phyloP scores from a whole-genome alignment of 345 rosid genomes.

The Moricandia arvensis region DNA sequence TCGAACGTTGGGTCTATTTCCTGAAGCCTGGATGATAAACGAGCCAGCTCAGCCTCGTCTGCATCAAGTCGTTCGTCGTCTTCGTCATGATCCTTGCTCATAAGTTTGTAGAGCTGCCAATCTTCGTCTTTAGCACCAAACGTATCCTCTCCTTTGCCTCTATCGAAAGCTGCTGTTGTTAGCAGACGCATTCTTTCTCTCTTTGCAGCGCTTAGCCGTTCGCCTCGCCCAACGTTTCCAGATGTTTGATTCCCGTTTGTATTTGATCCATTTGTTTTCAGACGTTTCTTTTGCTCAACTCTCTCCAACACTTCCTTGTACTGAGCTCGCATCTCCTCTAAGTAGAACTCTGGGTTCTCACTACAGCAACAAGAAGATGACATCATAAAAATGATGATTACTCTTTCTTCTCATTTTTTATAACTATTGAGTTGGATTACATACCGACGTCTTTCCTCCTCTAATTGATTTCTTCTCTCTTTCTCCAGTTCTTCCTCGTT shows the following conservation, averaged over 20 bases:
- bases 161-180: constrained; percentile 92
- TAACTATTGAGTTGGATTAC: constrained; percentile 27
- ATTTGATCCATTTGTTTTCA: constrained; percentile 70
- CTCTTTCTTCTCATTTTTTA: neutral
- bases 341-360: constrained; percentile 82
- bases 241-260: constrained; percentile 67
- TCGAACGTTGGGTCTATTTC: constrained; percentile 81
- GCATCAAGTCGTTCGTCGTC: constrained; percentile 71
- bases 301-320: constrained; percentile 78
- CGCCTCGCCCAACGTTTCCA: constrained; percentile 90
- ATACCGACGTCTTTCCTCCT: constrained; percentile 85
- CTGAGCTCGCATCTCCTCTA: constrained; percentile 63
- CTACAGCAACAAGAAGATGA: constrained; percentile 39
- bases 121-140: constrained; percentile 94
- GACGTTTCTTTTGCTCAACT: constrained; percentile 82
- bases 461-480: constrained; percentile 73
- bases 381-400: constrained; percentile 11
- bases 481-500: constrained; percentile 73
- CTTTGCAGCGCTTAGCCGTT: constrained; percentile 94
- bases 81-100: constrained; percentile 86
- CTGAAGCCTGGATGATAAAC: constrained; percentile 73
- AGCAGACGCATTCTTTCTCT: constrained; percentile 94
- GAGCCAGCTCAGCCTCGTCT: constrained; percentile 71
- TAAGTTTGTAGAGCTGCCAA: constrained; percentile 93
- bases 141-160: constrained; percentile 95